Conservation (phyloP, 805 yeast genomes). For the Sungouiozyma ichnusensis region DNA sequence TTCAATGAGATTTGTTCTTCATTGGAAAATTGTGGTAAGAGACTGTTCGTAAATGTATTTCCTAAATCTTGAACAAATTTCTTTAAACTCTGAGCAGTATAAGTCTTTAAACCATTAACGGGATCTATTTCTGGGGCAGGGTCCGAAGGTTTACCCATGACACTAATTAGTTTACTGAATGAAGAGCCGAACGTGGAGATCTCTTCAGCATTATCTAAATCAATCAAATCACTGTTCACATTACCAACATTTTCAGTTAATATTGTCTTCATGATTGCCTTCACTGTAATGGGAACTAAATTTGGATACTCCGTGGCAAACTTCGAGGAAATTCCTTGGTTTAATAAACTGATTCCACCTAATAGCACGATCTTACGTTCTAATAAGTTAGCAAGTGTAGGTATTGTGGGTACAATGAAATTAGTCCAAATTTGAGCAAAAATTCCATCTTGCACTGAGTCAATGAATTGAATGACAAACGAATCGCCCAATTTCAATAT, state of each 20-base stretch:
- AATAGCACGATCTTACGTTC: constrained; percentile 46
- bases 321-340: constrained; percentile 16
- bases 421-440: constrained; percentile 40
- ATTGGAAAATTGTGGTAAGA: constrained; percentile 22
- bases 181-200: constrained; percentile 77
- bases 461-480: constrained; percentile 56
- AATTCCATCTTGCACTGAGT: constrained; percentile 55
- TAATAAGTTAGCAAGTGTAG: constrained; percentile 37
- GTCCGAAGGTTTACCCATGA: constrained; percentile 53
- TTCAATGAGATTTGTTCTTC: constrained; percentile 20
- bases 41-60: constrained; percentile 8
- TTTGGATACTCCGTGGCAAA: constrained; percentile 35
- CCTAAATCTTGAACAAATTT: constrained; percentile 16
- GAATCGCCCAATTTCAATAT: constrained; percentile 38
- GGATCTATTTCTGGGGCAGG: constrained; percentile 47
- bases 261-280: constrained; percentile 32
- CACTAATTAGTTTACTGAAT: constrained; percentile 61
- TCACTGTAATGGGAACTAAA: constrained; percentile 35
- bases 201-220: constrained; percentile 49
- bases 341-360: constrained; percentile 41
- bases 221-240: constrained; percentile 30
- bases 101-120: constrained; percentile 18
- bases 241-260: constrained; percentile 32
- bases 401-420: constrained; percentile 33
- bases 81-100: constrained; percentile 14